Evolutionary conservation across 192 early-diverging fungal genomes (phyloP).

Genomic region (Backusella morwellensis): DNA sequence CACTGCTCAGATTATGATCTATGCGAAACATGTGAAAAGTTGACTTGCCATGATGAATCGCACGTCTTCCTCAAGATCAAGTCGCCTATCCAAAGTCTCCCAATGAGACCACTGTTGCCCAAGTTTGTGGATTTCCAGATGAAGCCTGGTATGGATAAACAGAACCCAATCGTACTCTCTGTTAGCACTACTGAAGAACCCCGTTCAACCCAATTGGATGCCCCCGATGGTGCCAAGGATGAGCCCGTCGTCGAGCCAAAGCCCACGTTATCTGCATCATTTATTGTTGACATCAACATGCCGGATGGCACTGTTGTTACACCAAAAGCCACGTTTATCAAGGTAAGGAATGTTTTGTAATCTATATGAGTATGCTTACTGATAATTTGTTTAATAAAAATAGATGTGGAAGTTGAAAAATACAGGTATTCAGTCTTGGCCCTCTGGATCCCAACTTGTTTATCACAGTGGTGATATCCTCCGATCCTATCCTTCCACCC

Average conservation of each 20-base stretch:
- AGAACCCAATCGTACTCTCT: no score
- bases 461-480: conserved; percentile 52
- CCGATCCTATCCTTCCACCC: conserved; percentile 38
- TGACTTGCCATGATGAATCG: conserved; percentile 28
- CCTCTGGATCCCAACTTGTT: conserved; percentile 51
- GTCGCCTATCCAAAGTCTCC: conserved; percentile 22
- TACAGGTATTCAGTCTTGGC: conserved; percentile 59
- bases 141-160: background rate
- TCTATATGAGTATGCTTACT: background rate
- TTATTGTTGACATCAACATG: conserved; percentile 68
- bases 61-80: conserved; percentile 53
- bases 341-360: conserved; percentile 19
- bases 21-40: conserved; percentile 57
- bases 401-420: conserved; percentile 70
- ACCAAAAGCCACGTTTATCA: conserved; percentile 57
- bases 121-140: background rate
- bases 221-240: background rate
- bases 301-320: conserved; percentile 58
- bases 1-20: conserved; percentile 62
- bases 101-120: background rate
- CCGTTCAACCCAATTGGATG: no score
- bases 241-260: background rate
- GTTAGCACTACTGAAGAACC: no score
- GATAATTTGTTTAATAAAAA: background rate
- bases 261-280: conserved; percentile 36